Evolutionary conservation across 2,329 filamentous ascomycete species (phyloP).

Genomic region (Alternaria ventricosa): DNA sequence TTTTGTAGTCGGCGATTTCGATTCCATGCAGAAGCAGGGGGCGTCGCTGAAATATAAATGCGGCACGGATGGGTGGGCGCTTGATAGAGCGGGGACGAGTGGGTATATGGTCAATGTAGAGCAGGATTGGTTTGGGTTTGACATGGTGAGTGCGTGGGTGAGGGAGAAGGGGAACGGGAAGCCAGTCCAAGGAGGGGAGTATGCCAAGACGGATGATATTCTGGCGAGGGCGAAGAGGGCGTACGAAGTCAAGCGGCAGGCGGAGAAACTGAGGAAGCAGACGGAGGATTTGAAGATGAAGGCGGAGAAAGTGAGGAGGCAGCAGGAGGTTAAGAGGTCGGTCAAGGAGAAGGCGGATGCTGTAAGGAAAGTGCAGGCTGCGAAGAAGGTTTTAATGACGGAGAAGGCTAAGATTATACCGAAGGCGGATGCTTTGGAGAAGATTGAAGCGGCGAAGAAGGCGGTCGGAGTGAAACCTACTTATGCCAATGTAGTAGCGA

Average conservation of each 20-base stretch:
- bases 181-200: neutral
- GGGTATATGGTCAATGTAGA: neutral
- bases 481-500: neutral
- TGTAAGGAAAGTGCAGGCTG: neutral
- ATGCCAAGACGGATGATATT: neutral
- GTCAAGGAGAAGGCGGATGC: neutral
- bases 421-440: neutral
- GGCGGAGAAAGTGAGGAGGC: neutral
- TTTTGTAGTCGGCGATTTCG: neutral
- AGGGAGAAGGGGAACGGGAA: neutral
- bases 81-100: neutral
- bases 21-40: neutral
- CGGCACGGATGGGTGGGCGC: neutral
- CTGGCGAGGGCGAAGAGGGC: neutral
- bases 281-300: neutral
- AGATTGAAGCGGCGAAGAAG: neutral
- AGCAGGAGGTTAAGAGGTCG: neutral
- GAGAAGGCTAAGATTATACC: neutral
- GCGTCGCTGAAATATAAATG: neutral
- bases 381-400: neutral
- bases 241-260: neutral
- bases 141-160: slow-evolving; percentile 2
- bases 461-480: neutral
- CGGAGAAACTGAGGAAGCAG: neutral
- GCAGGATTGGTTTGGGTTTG: slow-evolving; percentile 5